Evolutionary conservation across 208 protist species (phyloP), one percentile per base, ranked within the genome.

Genomic region (Crithidia sp.): DNA sequence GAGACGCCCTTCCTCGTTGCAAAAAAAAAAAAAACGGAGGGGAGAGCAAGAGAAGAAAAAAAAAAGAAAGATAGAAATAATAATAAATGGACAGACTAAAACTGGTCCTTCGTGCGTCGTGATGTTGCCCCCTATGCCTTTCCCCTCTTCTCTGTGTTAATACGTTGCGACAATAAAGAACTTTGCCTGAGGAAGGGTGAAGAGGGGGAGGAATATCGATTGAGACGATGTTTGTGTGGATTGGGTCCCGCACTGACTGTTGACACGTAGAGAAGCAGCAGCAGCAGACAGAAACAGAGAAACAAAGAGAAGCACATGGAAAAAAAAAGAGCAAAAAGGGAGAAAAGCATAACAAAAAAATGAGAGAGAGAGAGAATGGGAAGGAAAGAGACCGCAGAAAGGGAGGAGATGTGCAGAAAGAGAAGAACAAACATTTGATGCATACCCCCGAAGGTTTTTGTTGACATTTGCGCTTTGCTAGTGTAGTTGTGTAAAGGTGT

Each of bases 241-340:
- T 28, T 28, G 28, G 28, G 28, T 28, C 28, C 28, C 28, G 28
- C 28, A 28, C 28, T 28, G 28, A 28, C 28, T 28, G 28, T 28
- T 28, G 28, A 28, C 28, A 28, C 28, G 28, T 28, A 2, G 6
- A 47, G 40, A 43, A 36, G 60, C n/a, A 49, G 43, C 13, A 65
- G 7, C 4, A 62, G 37, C n/a, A n/a, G 9, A 47, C 43, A 47
- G 37, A 16, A 40, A 16, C 5, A 62, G n/a, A 62, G 5, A 16
- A 47, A 67, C 16, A 60, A 12, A 44, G 44, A 40, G 39, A 16
- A 37, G 28, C 54, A 53, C 36, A 57, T 58, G 7, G 17, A 40
- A 5, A 71, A 72, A 53, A 81, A 74, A 74, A 76, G 9, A 57
- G 19, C 14, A 40, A 59, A 61, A 76, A 53, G 55, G 64, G 63